Base-by-base conservation (phyloP, 345 rosid species). In the Gossypium stocksii region DNA sequence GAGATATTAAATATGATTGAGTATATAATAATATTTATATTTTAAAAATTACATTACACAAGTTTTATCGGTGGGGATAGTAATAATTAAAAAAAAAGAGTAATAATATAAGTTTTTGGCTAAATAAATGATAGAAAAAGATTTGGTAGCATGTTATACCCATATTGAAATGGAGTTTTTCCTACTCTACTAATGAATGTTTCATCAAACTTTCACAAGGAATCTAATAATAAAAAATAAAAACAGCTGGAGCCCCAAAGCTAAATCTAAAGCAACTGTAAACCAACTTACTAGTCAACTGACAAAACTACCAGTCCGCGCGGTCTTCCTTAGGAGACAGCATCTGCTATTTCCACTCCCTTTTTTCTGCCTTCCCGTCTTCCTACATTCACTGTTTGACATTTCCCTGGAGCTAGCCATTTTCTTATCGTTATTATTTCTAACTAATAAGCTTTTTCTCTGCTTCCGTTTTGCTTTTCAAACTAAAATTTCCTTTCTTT, bases 221-320 rank as follows among this genome's bases (percentile, higher is more conserved):
- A 34, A 34, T 34, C 41, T 34, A 34, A 34, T 0, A 34, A 34
- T 5, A 34, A 34, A 34, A 5, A 48, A 15, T 48, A 3, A 57
- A 57, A 57, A 22, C 16, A 57, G 2, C 16, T 22, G 34, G 23
- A 11, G 51, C 51, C 51, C 51, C 29, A 53, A 65, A 80, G 20
- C 80, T 77, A 80, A 34, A 34, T 34, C 38, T 34, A 34, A 34
- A 57, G 62, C 6, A 57, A 57, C 22, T 9, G 15, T 14, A 57
- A 57, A 69, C 52, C 59, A n/a, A 74, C 80, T 70, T 81, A 81
- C 67, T 76, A 81, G 83, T 81, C 83, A 74, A 27, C 54, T 34
- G 41, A 56, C 11, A 56, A 53, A 81, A 34, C 80, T 77, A 80
- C 76, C 83, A 34, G 75, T 77, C 83, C 74, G 7, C 41, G 74